Evolutionary conservation across 306 rosid species (phyloP), one percentile per base, ranked within the genome.

Genomic region (Rubus idaeus): DNA sequence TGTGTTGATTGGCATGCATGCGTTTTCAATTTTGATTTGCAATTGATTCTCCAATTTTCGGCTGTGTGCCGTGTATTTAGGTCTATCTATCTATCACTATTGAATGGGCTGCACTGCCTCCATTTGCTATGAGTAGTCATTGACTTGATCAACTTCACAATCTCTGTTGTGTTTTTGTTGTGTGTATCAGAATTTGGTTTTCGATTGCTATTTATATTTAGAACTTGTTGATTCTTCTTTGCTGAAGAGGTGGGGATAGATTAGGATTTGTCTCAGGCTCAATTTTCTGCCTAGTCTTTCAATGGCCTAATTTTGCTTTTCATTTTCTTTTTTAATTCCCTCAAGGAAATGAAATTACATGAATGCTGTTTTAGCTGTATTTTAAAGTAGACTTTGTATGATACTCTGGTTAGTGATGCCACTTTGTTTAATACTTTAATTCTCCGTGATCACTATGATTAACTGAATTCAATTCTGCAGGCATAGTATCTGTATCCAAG

Each of bases 401-500:
- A 6, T 42, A 4, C 55, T 49, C 8, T 70, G 74, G 9, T 23
- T 23, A 3, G 3, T 5, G 73, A 21, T 68, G 35, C 35, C 35
- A 30, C 35, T 30, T 30, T 30, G 35, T 30, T 52, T 50, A 17
- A n/a, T 16, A 3, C 40, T 30, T 52, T 50, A 17, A n/a, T 16
- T 6, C 40, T 55, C 47, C n/a, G 37, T 0, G 17, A 35, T 63
- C 11, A 35, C 4, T 8, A 18, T 73, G 67, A 73, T 56, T 40
- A 6, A 55, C 37, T 37, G 45, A 18, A 73, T 9, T 73, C 5
- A 35, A 6, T 58, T 42, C 5, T 11, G 47, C 60, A 85, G 92
- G 86, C 53, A 57, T 77, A 68, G 58, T 71, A 74, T 46, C 41
- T 44, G 64, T 44, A 79, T 73, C 67, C 41, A 10, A 68, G 85